Percentiles rank a stretch among this genome's conserved stretches.
phyloP scores from a whole-genome alignment of 441 rosid species.

The Arabidopsis hybrid region DNA sequence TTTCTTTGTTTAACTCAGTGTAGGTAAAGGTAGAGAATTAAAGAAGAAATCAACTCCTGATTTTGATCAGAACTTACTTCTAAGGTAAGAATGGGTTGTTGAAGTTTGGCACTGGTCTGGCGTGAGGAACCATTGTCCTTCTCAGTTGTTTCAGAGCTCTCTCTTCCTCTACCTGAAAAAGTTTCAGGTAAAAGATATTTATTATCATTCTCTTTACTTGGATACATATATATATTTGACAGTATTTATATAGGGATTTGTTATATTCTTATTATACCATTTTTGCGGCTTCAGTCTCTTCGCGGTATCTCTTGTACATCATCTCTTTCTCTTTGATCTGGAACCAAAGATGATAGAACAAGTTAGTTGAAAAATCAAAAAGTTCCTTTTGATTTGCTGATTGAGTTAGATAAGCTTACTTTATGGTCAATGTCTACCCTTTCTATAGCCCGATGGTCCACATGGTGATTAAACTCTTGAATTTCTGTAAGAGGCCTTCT shows the following conservation, averaged over 20 bases:
- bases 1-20: background rate
- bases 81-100: conserved; percentile 83
- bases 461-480: conserved; percentile 72
- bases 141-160: conserved; percentile 85
- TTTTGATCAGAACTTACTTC: conserved; percentile 52
- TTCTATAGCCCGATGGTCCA: conserved; percentile 66
- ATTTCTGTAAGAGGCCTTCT: conserved; percentile 85
- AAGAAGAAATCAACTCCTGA: background rate
- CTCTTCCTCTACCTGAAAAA: conserved; percentile 69
- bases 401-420: conserved; percentile 46
- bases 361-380: background rate
- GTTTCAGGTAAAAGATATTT: background rate
- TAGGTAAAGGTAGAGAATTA: background rate
- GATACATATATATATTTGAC: background rate
- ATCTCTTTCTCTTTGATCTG: conserved; percentile 90
- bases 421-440: conserved; percentile 86
- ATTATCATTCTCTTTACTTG: background rate
- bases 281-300: conserved; percentile 78
- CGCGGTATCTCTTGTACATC: conserved; percentile 82
- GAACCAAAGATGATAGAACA: conserved; percentile 7
- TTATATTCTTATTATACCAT: conserved; percentile 53
- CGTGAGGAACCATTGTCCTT: conserved; percentile 86
- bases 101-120: conserved; percentile 86
- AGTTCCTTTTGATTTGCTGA: background rate
- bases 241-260: background rate